These are phyloP conservation scores for Zasmidium cellare DNA, from an alignment of 2,329 filamentous ascomycete genomes.

Conservation along the genomic window DNA sequence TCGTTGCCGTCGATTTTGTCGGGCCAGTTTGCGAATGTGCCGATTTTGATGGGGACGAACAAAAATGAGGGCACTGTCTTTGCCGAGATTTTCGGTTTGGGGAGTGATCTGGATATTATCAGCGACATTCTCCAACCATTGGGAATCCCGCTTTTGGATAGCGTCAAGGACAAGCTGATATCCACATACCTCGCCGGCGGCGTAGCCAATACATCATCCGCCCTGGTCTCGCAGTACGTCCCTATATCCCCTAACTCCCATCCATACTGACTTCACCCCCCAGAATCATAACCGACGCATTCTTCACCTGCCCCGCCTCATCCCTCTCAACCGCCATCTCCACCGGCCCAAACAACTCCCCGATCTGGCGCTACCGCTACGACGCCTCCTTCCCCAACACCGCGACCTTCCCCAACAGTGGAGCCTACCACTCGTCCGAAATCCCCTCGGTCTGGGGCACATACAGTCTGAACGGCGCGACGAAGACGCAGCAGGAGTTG, in stretches of 20 bases:
- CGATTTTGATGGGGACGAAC: slow-evolving; percentile 28
- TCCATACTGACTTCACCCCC: neutral
- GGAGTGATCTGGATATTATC: slow-evolving; percentile 16
- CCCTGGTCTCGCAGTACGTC: neutral
- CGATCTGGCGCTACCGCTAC: slow-evolving; percentile 33
- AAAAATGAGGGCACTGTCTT: slow-evolving; percentile 30
- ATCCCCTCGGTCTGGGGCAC: slow-evolving; percentile 29
- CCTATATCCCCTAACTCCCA: neutral
- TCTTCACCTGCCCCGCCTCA: slow-evolving; percentile 30
- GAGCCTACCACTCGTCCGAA: slow-evolving; percentile 38
- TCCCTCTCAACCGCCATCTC: slow-evolving; percentile 18
- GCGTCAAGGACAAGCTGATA: neutral
- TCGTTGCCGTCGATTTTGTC: slow-evolving; percentile 11
- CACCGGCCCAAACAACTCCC: slow-evolving; percentile 11
- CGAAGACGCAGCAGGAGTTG: slow-evolving; percentile 18
- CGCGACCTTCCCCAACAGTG: slow-evolving; percentile 18
- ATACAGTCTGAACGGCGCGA: slow-evolving; percentile 18
- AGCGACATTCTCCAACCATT: slow-evolving; percentile 17
- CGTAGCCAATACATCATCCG: neutral
- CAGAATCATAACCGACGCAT: slow-evolving; percentile 13
- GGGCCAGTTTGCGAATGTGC: slow-evolving; percentile 21
- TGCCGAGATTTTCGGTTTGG: slow-evolving; percentile 21
- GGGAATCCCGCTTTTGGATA: neutral
- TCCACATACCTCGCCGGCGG: neutral
- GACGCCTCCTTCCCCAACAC: slow-evolving; percentile 32